Conservation (phyloP, 192 early-diverging fungal genomes). For the Dissophora globulifera region DNA sequence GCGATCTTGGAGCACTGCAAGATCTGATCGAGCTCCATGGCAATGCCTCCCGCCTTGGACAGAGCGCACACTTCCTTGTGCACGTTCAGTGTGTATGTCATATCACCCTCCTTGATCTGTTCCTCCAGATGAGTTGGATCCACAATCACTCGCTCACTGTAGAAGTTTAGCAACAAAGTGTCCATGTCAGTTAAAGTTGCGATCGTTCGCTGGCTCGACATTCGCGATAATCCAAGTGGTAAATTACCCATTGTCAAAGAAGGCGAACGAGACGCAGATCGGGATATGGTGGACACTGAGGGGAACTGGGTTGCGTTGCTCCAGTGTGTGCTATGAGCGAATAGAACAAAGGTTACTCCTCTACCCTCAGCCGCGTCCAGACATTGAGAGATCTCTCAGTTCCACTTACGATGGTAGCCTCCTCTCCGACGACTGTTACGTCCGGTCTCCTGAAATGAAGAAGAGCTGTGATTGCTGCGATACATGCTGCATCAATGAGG, state of each 20-base stretch:
- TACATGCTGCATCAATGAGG: slow-evolving; percentile 88
- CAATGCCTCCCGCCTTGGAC: slow-evolving; percentile 89
- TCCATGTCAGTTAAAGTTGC: no score
- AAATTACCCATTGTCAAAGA: slow-evolving; percentile 90
- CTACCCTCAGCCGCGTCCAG: neutral
- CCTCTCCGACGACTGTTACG: slow-evolving; percentile 91
- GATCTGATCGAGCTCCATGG: slow-evolving; percentile 80
- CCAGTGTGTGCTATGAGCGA: slow-evolving; percentile 77
- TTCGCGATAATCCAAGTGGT: no score
- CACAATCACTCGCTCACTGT: slow-evolving; percentile 70
- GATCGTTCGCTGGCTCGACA: no score
- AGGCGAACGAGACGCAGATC: slow-evolving; percentile 91
- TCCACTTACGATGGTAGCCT: slow-evolving; percentile 84
- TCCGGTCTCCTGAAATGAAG: slow-evolving; percentile 95
- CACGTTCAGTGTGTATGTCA: slow-evolving; percentile 91
- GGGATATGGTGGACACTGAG: slow-evolving; percentile 96
- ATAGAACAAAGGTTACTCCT: no score
- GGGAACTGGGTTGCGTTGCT: slow-evolving; percentile 92
- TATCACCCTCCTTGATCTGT: slow-evolving; percentile 80
- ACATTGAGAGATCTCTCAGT: neutral
- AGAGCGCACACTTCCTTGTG: slow-evolving; percentile 94
- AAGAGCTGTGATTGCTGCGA: slow-evolving; percentile 90
- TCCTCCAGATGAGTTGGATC: slow-evolving; percentile 93
- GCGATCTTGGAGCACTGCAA: slow-evolving; percentile 87
- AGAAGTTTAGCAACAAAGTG: no score